Percentiles rank a stretch among this genome's conserved stretches.
phyloP scores from a whole-genome alignment of 2,329 filamentous ascomycete genomes.

The Raffaelea albimanens region DNA sequence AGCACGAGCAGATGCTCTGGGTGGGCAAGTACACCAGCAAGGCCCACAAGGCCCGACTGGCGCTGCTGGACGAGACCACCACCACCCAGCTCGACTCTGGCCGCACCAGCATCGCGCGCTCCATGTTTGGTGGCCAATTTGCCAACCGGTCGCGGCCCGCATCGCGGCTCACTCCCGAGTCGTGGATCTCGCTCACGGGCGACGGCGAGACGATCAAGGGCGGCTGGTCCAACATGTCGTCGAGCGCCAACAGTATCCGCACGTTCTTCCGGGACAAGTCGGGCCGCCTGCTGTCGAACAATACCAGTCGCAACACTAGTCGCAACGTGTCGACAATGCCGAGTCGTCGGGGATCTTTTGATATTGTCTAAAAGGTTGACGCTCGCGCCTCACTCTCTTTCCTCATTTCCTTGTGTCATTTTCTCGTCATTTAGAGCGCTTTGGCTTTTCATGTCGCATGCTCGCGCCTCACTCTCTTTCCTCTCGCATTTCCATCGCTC shows the following conservation, averaged over 20 bases:
- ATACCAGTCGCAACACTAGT: too few relatives aligned
- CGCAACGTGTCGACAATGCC: too few relatives aligned
- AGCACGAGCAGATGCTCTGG: constrained; percentile 46
- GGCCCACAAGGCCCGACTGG: background rate
- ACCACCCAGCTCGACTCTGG: background rate
- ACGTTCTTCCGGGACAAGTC: constrained; percentile 4
- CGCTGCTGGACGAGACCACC: background rate
- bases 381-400: too few relatives aligned
- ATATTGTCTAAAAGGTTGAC: too few relatives aligned
- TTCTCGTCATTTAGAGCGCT: too few relatives aligned
- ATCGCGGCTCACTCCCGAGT: constrained; percentile 4
- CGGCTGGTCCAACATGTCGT: background rate
- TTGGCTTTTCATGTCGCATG: too few relatives aligned
- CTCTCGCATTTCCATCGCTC: too few relatives aligned
- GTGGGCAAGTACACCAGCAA: constrained; percentile 19
- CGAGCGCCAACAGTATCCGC: constrained; percentile 2
- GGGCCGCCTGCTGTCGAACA: background rate
- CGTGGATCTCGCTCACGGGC: constrained; percentile 5
- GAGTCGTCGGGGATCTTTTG: too few relatives aligned
- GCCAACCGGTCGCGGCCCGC: background rate
- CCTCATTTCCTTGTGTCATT: too few relatives aligned
- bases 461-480: too few relatives aligned
- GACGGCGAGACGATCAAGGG: constrained; percentile 2
- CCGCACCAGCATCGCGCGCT: background rate
- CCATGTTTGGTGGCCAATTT: background rate